These are phyloP conservation scores for Fraxinus sp. DNA, from an alignment of 305 asterid genomes.

Conservation along the genomic window DNA sequence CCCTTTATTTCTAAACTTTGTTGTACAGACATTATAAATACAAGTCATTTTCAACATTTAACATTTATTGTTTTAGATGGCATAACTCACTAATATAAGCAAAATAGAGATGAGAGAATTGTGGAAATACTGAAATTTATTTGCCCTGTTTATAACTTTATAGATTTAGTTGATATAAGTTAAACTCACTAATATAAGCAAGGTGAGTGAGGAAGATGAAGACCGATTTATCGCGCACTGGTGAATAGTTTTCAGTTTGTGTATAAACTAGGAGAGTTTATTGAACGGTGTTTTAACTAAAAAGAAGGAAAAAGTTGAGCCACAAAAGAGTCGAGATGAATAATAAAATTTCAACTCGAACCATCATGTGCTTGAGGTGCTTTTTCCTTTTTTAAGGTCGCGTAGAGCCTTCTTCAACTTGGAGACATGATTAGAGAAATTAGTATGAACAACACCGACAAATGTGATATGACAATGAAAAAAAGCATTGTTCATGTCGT, in stretches of 20 bases:
- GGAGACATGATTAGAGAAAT: neutral
- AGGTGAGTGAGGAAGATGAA: neutral
- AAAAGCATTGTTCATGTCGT: neutral
- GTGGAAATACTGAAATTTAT: neutral
- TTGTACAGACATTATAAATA: neutral
- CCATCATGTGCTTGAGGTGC: neutral
- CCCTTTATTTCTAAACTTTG: neutral
- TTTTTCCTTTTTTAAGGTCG: neutral
- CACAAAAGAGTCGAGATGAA: neutral
- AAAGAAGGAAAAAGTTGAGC: neutral
- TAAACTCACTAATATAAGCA: neutral
- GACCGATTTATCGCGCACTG: neutral
- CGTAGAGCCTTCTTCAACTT: neutral
- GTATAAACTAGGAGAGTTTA: too few species aligned
- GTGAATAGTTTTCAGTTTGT: neutral
- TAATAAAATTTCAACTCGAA: neutral
- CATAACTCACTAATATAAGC: neutral
- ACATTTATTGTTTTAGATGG: neutral
- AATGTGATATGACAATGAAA: neutral
- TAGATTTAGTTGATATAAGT: neutral
- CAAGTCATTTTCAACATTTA: neutral
- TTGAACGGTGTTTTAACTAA: neutral
- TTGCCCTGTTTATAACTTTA: neutral
- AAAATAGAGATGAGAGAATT: neutral
- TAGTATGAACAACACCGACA: neutral